Evolutionary conservation across 306 rosid species (phyloP).

Genomic region (Sindora glabra): DNA sequence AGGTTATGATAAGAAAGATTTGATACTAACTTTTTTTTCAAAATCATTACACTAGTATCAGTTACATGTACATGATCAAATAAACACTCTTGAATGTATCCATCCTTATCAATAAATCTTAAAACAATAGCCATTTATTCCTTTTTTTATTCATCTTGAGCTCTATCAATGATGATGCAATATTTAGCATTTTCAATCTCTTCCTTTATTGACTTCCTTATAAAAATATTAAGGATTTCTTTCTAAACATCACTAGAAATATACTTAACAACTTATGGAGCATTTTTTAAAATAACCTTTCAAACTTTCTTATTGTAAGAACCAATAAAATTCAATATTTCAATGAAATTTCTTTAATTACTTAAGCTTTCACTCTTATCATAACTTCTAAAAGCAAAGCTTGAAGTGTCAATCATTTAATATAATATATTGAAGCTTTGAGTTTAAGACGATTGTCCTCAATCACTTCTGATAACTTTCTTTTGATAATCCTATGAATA

Average conservation of each 20-base stretch:
- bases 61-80: neutral
- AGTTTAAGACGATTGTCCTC: neutral
- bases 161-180: too few relatives aligned
- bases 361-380: too few relatives aligned
- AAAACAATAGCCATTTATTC: neutral
- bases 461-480: neutral
- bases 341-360: too few relatives aligned
- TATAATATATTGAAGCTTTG: neutral
- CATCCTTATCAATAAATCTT: neutral
- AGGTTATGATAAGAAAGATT: neutral
- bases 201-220: too few relatives aligned
- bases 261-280: neutral
- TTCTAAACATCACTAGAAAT: too few relatives aligned
- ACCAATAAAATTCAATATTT: neutral
- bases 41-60: neutral
- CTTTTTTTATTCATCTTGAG: neutral
- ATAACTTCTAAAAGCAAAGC: neutral
- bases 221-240: too few relatives aligned
- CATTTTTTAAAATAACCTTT: neutral
- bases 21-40: too few relatives aligned
- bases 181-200: too few relatives aligned
- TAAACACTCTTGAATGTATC: neutral
- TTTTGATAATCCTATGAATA: neutral
- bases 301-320: neutral
- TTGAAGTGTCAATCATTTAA: neutral